phyloP scores from a whole-genome alignment of 2,329 filamentous ascomycete species.

The Chrysoporthe austroafricana region DNA sequence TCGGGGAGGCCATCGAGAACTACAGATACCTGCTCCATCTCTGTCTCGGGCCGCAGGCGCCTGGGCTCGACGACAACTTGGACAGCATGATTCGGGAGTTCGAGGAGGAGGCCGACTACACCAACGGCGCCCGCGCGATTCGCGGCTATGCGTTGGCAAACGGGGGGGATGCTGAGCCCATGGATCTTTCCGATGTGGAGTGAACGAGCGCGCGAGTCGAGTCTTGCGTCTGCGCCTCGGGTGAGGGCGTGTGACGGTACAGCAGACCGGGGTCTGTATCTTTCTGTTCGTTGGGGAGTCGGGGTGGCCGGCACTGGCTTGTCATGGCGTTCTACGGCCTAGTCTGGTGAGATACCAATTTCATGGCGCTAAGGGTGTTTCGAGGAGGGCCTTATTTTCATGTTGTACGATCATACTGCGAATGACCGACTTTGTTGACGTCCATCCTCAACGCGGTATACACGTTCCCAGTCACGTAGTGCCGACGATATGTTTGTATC shows the following conservation, averaged over 20 bases:
- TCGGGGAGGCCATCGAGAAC: conserved; percentile 73
- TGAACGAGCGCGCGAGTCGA: conserved; percentile 26
- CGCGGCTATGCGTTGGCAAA: conserved; percentile 16
- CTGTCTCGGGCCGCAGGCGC: conserved; percentile 70
- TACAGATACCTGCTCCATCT: conserved; percentile 72
- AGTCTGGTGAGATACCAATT: not conserved
- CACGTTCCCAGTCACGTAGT: not conserved
- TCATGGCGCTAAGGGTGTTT: not conserved
- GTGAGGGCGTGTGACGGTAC: not conserved
- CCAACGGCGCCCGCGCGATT: conserved; percentile 31
- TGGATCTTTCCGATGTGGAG: conserved; percentile 35
- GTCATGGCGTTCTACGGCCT: not conserved
- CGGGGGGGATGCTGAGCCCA: conserved; percentile 33
- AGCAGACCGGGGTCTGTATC: not conserved
- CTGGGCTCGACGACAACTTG: conserved; percentile 68
- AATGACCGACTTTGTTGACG: not conserved
- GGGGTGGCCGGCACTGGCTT: not conserved
- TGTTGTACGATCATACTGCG: not conserved
- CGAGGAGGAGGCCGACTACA: conserved; percentile 62
- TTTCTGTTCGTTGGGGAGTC: not conserved
- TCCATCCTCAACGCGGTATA: not conserved
- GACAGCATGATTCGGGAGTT: conserved; percentile 65
- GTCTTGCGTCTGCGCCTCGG: not conserved
- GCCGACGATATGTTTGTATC: no score
- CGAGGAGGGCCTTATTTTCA: not conserved